A percentile compares a stretch with the other conserved stretches of the same genome.
Conservation (phyloP, 495 filamentous ascomycete genomes). For the Lasiosphaeriaceae sp. region DNA sequence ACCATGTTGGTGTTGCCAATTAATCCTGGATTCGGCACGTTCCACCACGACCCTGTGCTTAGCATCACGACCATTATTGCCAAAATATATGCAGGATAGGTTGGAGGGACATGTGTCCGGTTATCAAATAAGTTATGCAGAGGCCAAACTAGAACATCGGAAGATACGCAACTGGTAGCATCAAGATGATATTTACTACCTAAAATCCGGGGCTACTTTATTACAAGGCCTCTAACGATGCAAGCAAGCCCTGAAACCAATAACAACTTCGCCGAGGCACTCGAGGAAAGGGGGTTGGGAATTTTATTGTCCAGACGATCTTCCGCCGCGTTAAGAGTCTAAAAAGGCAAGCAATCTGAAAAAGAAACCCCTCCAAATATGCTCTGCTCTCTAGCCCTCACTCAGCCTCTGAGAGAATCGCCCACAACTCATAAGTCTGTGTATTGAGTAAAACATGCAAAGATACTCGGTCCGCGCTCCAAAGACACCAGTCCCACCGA, state of each 20-base stretch:
- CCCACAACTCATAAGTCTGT: slow-evolving; percentile 37
- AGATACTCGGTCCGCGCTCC: slow-evolving; percentile 49
- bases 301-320: slow-evolving; percentile 37
- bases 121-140: too few relatives aligned
- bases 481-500: slow-evolving; percentile 49
- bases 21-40: too few relatives aligned
- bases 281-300: slow-evolving; percentile 32
- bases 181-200: too few relatives aligned
- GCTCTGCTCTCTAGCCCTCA: slow-evolving; percentile 33
- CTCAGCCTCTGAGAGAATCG: slow-evolving; percentile 32
- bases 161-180: too few relatives aligned
- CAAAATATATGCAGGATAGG: too few relatives aligned
- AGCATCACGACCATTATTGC: too few relatives aligned
- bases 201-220: not conserved
- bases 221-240: too few relatives aligned
- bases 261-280: not conserved
- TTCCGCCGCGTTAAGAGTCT: slow-evolving; percentile 41
- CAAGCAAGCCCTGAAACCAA: too few relatives aligned
- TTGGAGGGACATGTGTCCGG: too few relatives aligned
- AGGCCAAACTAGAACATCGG: too few relatives aligned
- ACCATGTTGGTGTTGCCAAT: too few relatives aligned
- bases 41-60: too few relatives aligned
- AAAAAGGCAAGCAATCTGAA: slow-evolving; percentile 43
- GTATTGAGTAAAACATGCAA: slow-evolving; percentile 52
- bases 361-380: slow-evolving; percentile 40